These are phyloP conservation scores for Talaromyces liani DNA, from an alignment of 495 filamentous ascomycete species.

Conservation along the genomic window DNA sequence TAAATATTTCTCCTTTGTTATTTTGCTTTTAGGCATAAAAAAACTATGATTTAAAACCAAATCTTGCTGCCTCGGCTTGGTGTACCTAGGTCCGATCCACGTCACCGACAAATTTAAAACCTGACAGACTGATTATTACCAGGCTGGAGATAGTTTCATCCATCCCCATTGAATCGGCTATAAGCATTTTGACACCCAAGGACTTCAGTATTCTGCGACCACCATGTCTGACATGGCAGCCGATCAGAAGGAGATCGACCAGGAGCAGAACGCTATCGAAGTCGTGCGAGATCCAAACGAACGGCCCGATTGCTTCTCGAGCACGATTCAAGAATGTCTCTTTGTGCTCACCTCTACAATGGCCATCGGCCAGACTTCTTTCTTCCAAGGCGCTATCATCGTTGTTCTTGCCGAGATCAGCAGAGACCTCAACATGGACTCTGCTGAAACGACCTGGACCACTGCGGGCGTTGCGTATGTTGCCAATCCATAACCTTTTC, in stretches of 20 bases:
- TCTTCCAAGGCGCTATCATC: slow-evolving; percentile 49
- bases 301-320: slow-evolving; percentile 53
- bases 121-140: background rate
- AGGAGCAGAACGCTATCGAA: background rate
- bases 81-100: background rate
- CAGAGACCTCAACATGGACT: slow-evolving; percentile 55
- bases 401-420: slow-evolving; percentile 60
- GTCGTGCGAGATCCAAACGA: slow-evolving; percentile 1
- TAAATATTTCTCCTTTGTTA: background rate
- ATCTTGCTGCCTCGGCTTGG: background rate
- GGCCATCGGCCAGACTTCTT: slow-evolving; percentile 57
- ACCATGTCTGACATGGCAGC: background rate
- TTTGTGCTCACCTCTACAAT: slow-evolving; percentile 63
- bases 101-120: background rate
- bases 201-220: background rate
- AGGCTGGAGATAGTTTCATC: background rate
- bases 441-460: slow-evolving; percentile 67
- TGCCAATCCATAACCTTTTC: background rate
- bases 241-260: background rate
- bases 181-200: background rate
- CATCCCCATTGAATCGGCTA: background rate
- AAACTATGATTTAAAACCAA: background rate
- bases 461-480: slow-evolving; percentile 52
- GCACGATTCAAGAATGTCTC: slow-evolving; percentile 55
- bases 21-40: background rate